phyloP scores from a whole-genome alignment of 1,284 basidiomycete genomes.

The Ustilago bromivora region DNA sequence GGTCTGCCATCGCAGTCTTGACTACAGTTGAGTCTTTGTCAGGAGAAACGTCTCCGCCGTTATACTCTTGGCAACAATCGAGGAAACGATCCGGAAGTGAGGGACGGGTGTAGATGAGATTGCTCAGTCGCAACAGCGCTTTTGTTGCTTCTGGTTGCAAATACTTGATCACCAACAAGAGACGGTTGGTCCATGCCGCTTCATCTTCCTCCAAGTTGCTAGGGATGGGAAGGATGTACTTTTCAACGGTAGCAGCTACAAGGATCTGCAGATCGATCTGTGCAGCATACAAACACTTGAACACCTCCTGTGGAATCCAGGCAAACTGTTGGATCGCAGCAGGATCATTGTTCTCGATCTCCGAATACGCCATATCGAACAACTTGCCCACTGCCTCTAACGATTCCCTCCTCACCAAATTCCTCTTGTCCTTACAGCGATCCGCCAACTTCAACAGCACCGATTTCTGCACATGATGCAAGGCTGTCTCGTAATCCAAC shows the following conservation, averaged over 20 bases:
- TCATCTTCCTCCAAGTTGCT: conserved; percentile 79
- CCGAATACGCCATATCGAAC: conserved; percentile 84
- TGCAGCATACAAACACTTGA: conserved; percentile 71
- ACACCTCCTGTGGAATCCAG: conserved; percentile 88
- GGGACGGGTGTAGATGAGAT: conserved; percentile 53
- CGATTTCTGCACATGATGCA: conserved; percentile 81
- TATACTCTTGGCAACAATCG: conserved; percentile 60
- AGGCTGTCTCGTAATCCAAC: conserved; percentile 88
- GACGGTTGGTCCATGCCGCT: conserved; percentile 83
- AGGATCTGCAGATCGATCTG: conserved; percentile 73
- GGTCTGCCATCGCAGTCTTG: conserved; percentile 51
- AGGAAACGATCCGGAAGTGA: conserved; percentile 49
- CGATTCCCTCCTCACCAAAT: conserved; percentile 84
- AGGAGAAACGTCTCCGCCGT: conserved; percentile 80
- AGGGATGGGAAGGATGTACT: conserved; percentile 85
- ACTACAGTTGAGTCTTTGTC: conserved; percentile 74
- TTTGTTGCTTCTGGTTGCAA: conserved; percentile 74
- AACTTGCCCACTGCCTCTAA: conserved; percentile 81
- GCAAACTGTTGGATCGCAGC: conserved; percentile 83
- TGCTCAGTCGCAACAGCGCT: conserved; percentile 76
- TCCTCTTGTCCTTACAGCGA: conserved; percentile 87
- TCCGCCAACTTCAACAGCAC: conserved; percentile 79
- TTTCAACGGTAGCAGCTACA: conserved; percentile 73
- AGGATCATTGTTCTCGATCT: conserved; percentile 88
- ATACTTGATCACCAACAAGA: conserved; percentile 80